phyloP scores from a whole-genome alignment of 495 filamentous ascomycete genomes.

The Parmelia sp. region DNA sequence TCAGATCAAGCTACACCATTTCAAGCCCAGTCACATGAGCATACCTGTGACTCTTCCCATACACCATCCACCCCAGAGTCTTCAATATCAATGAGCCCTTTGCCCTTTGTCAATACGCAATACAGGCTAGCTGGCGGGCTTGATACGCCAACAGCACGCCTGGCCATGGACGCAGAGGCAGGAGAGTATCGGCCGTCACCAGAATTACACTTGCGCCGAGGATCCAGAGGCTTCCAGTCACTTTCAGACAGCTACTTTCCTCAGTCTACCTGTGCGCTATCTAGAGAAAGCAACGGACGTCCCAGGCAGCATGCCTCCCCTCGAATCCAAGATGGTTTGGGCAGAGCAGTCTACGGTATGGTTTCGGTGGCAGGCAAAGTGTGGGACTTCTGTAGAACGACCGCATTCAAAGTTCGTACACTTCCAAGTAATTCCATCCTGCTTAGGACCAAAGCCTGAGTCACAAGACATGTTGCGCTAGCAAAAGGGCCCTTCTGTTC shows the following conservation, averaged over 20 bases:
- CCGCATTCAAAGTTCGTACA: slow-evolving; percentile 52
- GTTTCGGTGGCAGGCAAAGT: slow-evolving; percentile 61
- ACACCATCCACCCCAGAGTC: slow-evolving; percentile 5
- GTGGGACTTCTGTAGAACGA: slow-evolving; percentile 70
- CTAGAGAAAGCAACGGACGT: slow-evolving; percentile 23
- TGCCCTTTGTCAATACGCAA: slow-evolving; percentile 48
- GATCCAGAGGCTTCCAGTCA: slow-evolving; percentile 34
- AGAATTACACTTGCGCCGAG: slow-evolving; percentile 5
- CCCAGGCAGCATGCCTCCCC: slow-evolving; percentile 9
- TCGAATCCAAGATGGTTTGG: slow-evolving; percentile 35
- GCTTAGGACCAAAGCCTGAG: not conserved
- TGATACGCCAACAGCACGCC: slow-evolving; percentile 51
- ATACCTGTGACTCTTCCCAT: not conserved
- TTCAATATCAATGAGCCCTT: slow-evolving; percentile 31
- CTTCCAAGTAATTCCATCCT: not conserved
- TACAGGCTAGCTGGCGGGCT: slow-evolving; percentile 58
- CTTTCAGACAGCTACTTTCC: slow-evolving; percentile 17
- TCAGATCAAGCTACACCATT: slow-evolving; percentile 13
- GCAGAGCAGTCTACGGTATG: slow-evolving; percentile 47
- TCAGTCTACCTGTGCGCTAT: slow-evolving; percentile 37
- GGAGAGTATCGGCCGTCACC: slow-evolving; percentile 27
- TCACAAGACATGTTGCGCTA: not conserved
- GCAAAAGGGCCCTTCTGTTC: not conserved
- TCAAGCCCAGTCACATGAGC: slow-evolving; percentile 15
- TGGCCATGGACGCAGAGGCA: slow-evolving; percentile 39